Percentiles rank a stretch among this genome's conserved stretches.
Conservation (phyloP, 257 asterid genomes). For the Nicotiana obtusifolia region DNA sequence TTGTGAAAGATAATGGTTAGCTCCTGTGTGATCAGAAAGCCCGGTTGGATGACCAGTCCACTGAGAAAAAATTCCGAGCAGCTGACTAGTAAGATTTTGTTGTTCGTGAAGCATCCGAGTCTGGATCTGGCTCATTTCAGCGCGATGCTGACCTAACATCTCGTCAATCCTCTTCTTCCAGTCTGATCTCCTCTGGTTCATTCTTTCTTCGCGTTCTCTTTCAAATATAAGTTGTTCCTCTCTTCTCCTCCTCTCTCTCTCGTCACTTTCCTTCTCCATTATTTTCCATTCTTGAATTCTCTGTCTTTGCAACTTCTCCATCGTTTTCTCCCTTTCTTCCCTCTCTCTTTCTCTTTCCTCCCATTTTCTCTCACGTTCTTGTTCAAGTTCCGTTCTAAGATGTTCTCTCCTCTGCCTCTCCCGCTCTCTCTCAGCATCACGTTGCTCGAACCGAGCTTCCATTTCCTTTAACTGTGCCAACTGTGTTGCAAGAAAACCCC, state of each 20-base stretch:
- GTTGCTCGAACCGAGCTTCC: slow-evolving; percentile 69
- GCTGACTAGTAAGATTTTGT: slow-evolving; percentile 72
- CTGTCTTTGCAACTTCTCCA: slow-evolving; percentile 54
- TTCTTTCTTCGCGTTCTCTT: slow-evolving; percentile 77
- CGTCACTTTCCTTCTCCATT: slow-evolving; percentile 73
- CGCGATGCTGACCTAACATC: slow-evolving; percentile 64
- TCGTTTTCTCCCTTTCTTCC: slow-evolving; percentile 40
- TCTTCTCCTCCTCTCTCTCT: slow-evolving; percentile 53
- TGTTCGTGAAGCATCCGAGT: slow-evolving; percentile 83
- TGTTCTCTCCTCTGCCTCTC: slow-evolving; percentile 72
- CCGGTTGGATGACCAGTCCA: slow-evolving; percentile 76
- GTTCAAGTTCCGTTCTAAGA: slow-evolving; percentile 48
- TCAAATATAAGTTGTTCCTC: slow-evolving; percentile 61
- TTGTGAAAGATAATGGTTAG: slow-evolving; percentile 81
- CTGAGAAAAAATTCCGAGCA: slow-evolving; percentile 80
- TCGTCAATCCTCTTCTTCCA: slow-evolving; percentile 86
- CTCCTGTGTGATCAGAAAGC: slow-evolving; percentile 75
- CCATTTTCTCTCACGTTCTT: slow-evolving; percentile 53
- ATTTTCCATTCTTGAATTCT: slow-evolving; percentile 73
- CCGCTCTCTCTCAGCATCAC: slow-evolving; percentile 61
- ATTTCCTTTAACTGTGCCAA: slow-evolving; percentile 57
- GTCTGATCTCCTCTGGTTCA: slow-evolving; percentile 63
- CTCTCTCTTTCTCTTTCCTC: slow-evolving; percentile 60
- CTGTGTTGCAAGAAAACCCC: slow-evolving; percentile 64
- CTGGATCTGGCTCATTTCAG: slow-evolving; percentile 80